Conservation (phyloP, 2,329 filamentous ascomycete species). For the Massarina eburnea region DNA sequence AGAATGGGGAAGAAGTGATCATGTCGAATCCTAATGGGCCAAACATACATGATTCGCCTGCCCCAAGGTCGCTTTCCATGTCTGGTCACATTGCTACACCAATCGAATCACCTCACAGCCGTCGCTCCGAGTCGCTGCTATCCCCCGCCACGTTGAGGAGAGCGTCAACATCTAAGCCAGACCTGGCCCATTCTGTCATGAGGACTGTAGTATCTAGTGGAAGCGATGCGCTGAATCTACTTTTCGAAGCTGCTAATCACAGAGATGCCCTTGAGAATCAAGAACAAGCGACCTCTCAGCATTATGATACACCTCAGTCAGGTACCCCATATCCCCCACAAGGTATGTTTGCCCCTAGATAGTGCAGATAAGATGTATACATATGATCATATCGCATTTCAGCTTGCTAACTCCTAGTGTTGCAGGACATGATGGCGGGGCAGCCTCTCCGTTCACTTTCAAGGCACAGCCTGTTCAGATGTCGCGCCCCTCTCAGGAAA, state of each 20-base stretch:
- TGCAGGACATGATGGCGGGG: slow-evolving; percentile 17
- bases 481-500: slow-evolving; percentile 42
- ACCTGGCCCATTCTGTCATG: slow-evolving; percentile 47
- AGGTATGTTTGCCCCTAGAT: not conserved
- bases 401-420: not conserved
- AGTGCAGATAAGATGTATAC: not conserved
- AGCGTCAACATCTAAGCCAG: slow-evolving; percentile 36
- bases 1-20: slow-evolving; percentile 9
- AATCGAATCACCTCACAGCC: slow-evolving; percentile 27
- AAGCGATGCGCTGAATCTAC: slow-evolving; percentile 56
- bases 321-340: slow-evolving; percentile 18
- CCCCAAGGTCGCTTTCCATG: slow-evolving; percentile 24
- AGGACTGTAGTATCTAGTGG: slow-evolving; percentile 55
- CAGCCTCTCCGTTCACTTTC: slow-evolving; percentile 36
- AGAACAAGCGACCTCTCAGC: slow-evolving; percentile 37
- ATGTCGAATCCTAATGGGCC: slow-evolving; percentile 1
- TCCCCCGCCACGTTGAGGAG: slow-evolving; percentile 31
- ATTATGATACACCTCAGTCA: slow-evolving; percentile 41
- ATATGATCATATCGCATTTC: too few species aligned
- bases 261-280: slow-evolving; percentile 40
- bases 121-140: slow-evolving; percentile 33
- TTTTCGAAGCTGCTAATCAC: slow-evolving; percentile 54
- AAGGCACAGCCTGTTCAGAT: slow-evolving; percentile 41
- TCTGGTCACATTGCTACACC: slow-evolving; percentile 28
- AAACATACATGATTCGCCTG: slow-evolving; percentile 17